Evolutionary conservation across 2,329 filamentous ascomycete species (phyloP), one percentile per base, ranked within the genome.

Genomic region (Colletotrichum falcatum): DNA sequence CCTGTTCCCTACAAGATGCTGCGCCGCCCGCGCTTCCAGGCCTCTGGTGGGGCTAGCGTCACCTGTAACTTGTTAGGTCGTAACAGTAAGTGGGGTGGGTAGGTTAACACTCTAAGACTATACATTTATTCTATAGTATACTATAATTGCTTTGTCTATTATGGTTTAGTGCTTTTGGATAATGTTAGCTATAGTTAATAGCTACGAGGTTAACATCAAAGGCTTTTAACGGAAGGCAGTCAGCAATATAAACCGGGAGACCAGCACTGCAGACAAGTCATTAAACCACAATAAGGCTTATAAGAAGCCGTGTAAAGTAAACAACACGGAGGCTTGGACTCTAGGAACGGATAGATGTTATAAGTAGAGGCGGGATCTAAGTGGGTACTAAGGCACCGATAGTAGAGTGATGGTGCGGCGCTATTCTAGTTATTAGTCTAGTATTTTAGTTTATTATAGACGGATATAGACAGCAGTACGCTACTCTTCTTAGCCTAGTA

Each of bases 361-460:
- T 46, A 5, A 23, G n/a, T 5, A 9, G 8, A 46, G 44, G 44
- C 8, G 9, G 44, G 20, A 46, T n/a, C 44, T 9, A 46, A 46
- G 44, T n/a, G n/a, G 44, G 20, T 23, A 46, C 39, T 12, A 12
- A 18, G 39, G 39, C 14, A 42, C 42, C 20, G 20, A 18, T 46
- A 5, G 44, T 46, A 9, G 44, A 9, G 44, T 5, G 9, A 46
- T 9, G n/a, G 44, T 46, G 9, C 44, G 9, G 44, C 44, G n/a
- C n/a, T n/a, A n/a, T n/a, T n/a, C n/a, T n/a, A n/a, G n/a, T n/a
- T n/a, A n/a, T n/a, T n/a, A n/a, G n/a, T n/a, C n/a, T n/a, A n/a
- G 49, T 54, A 20, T 54, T 54, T 33, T 54, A 28, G 49, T 54
- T 33, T 33, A 33, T 54, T 33, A 54, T 28, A 54, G 49, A 28